Conservation (phyloP, 441 rosid genomes). For the Pelargonium australe region DNA sequence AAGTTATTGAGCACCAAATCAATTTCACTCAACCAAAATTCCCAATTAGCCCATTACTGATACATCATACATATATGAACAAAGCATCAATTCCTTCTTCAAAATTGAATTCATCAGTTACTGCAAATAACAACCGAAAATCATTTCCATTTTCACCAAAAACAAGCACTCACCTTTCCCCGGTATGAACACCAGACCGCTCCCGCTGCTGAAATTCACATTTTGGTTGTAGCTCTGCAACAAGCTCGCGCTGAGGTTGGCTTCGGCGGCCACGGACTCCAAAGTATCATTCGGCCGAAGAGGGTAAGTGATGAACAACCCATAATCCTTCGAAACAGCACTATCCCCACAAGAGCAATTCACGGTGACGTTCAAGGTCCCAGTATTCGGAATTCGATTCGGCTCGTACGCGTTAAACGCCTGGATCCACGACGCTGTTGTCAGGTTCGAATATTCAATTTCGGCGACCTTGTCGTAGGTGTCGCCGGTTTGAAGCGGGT, state of each 20-base stretch:
- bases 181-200: constrained; percentile 18
- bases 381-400: constrained; percentile 17
- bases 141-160: too few relatives aligned
- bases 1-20: neutral
- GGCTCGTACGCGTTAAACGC: neutral
- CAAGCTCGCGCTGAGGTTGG: neutral
- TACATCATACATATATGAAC: too few relatives aligned
- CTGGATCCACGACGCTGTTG: neutral
- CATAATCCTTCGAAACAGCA: constrained; percentile 26
- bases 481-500: constrained; percentile 18
- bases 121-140: too few relatives aligned
- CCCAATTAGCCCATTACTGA: neutral
- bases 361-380: constrained; percentile 25
- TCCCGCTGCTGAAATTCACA: constrained; percentile 11
- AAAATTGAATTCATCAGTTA: neutral
- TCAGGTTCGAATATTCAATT: constrained; percentile 15
- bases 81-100: neutral
- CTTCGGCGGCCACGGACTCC: neutral
- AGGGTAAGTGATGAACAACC: constrained; percentile 34
- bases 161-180: constrained; percentile 13
- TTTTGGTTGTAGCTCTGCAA: neutral
- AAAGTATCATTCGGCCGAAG: constrained; percentile 20
- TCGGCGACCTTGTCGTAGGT: constrained; percentile 20
- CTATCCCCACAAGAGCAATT: constrained; percentile 34
- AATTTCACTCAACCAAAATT: neutral